Conservation (phyloP, 2,329 filamentous ascomycete species). For the Claviceps sp. region DNA sequence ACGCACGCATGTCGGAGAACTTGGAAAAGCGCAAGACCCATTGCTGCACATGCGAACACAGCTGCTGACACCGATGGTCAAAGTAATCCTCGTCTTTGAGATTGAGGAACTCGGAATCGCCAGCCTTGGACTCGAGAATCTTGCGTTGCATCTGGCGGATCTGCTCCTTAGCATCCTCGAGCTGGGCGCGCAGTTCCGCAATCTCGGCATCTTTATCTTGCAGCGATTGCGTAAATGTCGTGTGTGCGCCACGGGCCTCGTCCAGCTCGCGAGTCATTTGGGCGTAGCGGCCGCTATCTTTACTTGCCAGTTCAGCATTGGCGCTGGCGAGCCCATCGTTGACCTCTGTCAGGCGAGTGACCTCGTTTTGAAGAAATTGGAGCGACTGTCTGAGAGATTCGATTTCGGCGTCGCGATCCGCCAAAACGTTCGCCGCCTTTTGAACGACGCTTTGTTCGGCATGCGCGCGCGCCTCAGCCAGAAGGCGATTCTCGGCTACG, state of each 20-base stretch:
- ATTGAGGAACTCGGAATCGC: conserved; percentile 60
- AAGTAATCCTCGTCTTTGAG: conserved; percentile 90
- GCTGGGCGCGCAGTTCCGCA: conserved; percentile 58
- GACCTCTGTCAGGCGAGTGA: conserved; percentile 65
- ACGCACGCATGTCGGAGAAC: conserved; percentile 84
- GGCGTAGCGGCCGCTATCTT: conserved; percentile 60
- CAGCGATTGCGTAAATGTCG: conserved; percentile 50
- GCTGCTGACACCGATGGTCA: conserved; percentile 80
- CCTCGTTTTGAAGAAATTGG: conserved; percentile 68
- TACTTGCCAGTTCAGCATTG: conserved; percentile 61
- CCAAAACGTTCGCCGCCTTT: conserved; percentile 54
- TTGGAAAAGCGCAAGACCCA: conserved; percentile 98
- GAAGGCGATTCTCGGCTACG: conserved; percentile 66
- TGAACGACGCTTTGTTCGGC: conserved; percentile 55
- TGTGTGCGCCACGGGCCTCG: conserved; percentile 49
- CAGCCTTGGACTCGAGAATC: conserved; percentile 44
- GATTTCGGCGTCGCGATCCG: conserved; percentile 78
- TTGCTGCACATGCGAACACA: conserved; percentile 91
- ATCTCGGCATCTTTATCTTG: conserved; percentile 78
- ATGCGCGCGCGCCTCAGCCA: conserved; percentile 57
- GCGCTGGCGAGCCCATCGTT: conserved; percentile 69
- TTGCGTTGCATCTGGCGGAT: conserved; percentile 38
- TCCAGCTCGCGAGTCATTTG: conserved; percentile 56
- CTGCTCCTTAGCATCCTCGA: conserved; percentile 56
- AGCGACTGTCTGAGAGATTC: conserved; percentile 67